Base-by-base conservation (phyloP, 441 rosid species). In the Pelargonium cotyledonis region DNA sequence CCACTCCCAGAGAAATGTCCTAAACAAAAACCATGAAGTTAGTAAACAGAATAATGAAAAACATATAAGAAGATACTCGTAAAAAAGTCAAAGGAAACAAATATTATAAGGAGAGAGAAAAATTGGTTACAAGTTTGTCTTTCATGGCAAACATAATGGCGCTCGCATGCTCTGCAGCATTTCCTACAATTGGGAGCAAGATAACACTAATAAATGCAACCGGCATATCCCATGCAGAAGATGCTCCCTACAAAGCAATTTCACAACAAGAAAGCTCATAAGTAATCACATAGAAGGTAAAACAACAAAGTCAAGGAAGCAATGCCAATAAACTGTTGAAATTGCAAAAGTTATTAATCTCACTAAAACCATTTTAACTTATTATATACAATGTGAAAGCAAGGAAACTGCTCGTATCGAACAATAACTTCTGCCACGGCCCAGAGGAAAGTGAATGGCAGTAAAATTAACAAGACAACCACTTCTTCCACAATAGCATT, bases 121-220 rank as follows among this genome's bases (percentile, higher is more conserved):
- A 73, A 78, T 53, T 62, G 72, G 91, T 75, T 80, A 93, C 98
- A 76, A 93, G 90, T 79, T 93, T 93, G 79, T 93, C 95, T 79
- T 93, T 93, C 96, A 89, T 86, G 67, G 98, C 98, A 76, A 91
- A 93, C 89, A 93, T 85, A 67, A 93, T 80, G 38, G 97, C 96
- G 15, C 98, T 87, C 26, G 98, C 93, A 75, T 93, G 97, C 76
- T 91, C 98, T 1, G 97, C 98, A 41, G 26, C 98, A 61, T 92
- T 93, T 65, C 98, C 98, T 10, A 89, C 97, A 63, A 93, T 88
- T 35, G 97, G 97, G 66, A 91, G 96, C 77, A 93, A 74, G 68
- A 91, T 85, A 41, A 85, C 91, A 75, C 97, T 88, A 69, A 89
- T 90, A 82, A 93, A 93, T 29, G 98, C 73, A 57, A 91, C 69